Conservation (phyloP, 129 eudicot species). For the Lactuca saligna region DNA sequence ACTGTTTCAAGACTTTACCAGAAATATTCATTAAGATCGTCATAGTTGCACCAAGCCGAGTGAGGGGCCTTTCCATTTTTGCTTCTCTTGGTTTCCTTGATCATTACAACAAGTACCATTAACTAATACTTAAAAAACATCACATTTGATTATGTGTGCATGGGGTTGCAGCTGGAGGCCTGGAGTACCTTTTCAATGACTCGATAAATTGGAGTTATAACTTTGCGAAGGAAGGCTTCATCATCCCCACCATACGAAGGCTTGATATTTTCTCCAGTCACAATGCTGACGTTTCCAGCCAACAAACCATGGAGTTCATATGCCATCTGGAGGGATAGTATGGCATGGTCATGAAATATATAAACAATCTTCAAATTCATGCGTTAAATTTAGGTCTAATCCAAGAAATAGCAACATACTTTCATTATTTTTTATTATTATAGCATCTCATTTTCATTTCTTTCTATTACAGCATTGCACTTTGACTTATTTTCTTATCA, state of each 20-base stretch:
- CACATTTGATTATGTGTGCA: conserved; percentile 6
- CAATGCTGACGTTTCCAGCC: conserved; percentile 99
- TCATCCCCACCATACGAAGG: conserved; percentile 99
- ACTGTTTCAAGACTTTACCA: conserved; percentile 48
- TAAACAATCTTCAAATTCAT: conserved; percentile 14
- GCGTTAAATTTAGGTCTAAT: background rate
- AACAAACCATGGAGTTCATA: conserved; percentile 94
- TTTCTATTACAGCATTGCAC: background rate
- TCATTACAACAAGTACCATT: conserved; percentile 33
- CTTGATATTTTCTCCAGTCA: conserved; percentile 97
- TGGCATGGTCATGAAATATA: conserved; percentile 15
- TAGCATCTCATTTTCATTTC: background rate
- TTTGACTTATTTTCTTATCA: background rate
- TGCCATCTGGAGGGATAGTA: conserved; percentile 72
- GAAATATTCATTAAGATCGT: conserved; percentile 94
- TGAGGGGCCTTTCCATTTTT: conserved; percentile 87
- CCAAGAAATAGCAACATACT: background rate
- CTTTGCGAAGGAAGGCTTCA: conserved; percentile 92
- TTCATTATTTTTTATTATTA: background rate
- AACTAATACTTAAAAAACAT: background rate
- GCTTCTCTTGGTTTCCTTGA: conserved; percentile 82
- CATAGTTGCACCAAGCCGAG: conserved; percentile 97
- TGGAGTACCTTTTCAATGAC: conserved; percentile 79
- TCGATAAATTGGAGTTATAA: conserved; percentile 85
- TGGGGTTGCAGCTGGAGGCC: conserved; percentile 26